These are phyloP conservation scores for Sporisorium scitamineum DNA, from an alignment of 1,284 basidiomycete species.

Conservation along the genomic window DNA sequence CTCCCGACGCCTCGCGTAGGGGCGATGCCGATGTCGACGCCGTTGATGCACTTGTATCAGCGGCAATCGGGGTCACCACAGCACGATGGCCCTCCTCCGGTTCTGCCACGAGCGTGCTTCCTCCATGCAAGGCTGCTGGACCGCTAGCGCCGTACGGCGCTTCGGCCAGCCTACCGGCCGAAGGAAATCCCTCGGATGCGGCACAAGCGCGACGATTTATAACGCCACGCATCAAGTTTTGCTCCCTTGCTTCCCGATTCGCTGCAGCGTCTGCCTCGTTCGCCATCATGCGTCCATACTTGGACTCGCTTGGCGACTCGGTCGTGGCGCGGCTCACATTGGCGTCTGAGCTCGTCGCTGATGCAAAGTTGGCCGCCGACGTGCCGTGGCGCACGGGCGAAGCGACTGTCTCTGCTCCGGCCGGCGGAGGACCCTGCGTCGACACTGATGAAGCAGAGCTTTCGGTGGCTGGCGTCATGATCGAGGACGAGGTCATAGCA, in stretches of 20 bases:
- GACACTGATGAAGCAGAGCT: constrained; percentile 12
- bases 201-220: constrained; percentile 40
- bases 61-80: constrained; percentile 9
- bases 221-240: constrained; percentile 35
- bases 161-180: constrained; percentile 15
- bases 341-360: constrained; percentile 2
- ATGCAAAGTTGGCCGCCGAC: not conserved
- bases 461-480: constrained; percentile 27
- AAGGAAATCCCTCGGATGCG: constrained; percentile 46
- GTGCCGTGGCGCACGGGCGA: constrained; percentile 20
- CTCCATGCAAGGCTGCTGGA: constrained; percentile 1
- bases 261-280: constrained; percentile 33
- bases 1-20: constrained; percentile 19
- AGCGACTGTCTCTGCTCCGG: constrained; percentile 6
- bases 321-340: constrained; percentile 19
- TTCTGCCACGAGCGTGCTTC: constrained; percentile 14
- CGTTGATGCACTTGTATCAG: constrained; percentile 3
- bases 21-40: constrained; percentile 2
- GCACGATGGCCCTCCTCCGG: constrained; percentile 14
- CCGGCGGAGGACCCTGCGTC: constrained; percentile 4
- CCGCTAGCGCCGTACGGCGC: constrained; percentile 14
- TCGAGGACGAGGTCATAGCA: constrained; percentile 11
- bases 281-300: constrained; percentile 28
- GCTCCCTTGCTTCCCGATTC: constrained; percentile 27
- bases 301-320: constrained; percentile 44